phyloP scores from a whole-genome alignment of 768 basidiomycete species.

The Cystoderma amianthinum region DNA sequence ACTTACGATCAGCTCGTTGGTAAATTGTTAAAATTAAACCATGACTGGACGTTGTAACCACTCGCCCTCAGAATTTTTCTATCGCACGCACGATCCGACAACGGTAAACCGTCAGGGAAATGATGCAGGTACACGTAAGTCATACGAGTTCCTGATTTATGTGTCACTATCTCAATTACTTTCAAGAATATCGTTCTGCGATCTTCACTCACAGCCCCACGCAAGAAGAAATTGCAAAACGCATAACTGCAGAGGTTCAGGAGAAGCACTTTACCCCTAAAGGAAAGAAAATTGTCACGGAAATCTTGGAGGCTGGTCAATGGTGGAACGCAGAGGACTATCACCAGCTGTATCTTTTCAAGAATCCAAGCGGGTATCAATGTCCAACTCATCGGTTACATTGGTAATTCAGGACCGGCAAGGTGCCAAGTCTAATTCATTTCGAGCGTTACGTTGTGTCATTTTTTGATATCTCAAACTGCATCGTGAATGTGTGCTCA shows the following conservation, averaged over 20 bases:
- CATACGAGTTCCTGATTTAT: background rate
- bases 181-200: slow-evolving; percentile 83
- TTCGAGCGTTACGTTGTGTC: too few relatives aligned
- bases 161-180: background rate
- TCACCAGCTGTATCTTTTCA: slow-evolving; percentile 77
- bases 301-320: slow-evolving; percentile 56
- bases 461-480: too few relatives aligned
- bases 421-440: too few relatives aligned
- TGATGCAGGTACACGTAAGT: slow-evolving; percentile 74
- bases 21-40: slow-evolving; percentile 26
- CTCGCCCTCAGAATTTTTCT: slow-evolving; percentile 71
- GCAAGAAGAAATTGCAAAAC: slow-evolving; percentile 65
- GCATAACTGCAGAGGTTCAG: slow-evolving; percentile 79
- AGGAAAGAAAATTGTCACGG: slow-evolving; percentile 70
- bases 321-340: slow-evolving; percentile 88
- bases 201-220: slow-evolving; percentile 78
- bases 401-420: too few relatives aligned
- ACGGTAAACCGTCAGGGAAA: slow-evolving; percentile 72
- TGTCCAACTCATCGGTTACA: slow-evolving; percentile 84
- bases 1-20: slow-evolving; percentile 84
- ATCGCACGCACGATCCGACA: slow-evolving; percentile 91
- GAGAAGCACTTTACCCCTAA: slow-evolving; percentile 74
- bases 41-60: background rate
- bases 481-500: too few relatives aligned
- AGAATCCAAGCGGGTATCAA: slow-evolving; percentile 86